A percentile compares a stretch with the other conserved stretches of the same genome.
Evolutionary conservation across 768 basidiomycete genomes (phyloP).

Genomic region (Cystobasidium tubakii): DNA sequence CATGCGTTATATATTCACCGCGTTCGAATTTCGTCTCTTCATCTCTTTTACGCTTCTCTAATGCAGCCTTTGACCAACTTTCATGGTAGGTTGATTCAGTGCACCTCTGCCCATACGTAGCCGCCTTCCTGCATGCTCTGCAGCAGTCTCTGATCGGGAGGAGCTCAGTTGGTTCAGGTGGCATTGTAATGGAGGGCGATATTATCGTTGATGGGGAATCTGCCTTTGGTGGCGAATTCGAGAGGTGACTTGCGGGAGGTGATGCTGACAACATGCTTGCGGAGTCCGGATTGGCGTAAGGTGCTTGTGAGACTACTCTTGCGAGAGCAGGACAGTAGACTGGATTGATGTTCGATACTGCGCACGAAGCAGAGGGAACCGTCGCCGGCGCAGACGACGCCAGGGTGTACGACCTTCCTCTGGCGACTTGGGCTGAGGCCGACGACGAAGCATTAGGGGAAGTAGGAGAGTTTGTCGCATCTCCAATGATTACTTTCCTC

Average conservation of each 20-base stretch:
- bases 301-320: neutral
- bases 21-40: constrained; percentile 1
- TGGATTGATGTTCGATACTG: neutral
- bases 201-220: constrained; percentile 3
- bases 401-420: neutral
- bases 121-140: neutral
- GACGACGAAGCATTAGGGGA: neutral
- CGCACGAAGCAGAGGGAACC: neutral
- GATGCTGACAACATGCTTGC: neutral
- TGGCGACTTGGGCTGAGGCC: neutral
- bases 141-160: neutral
- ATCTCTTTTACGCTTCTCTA: constrained; percentile 22
- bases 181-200: neutral
- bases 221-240: constrained; percentile 9
- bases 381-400: neutral
- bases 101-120: neutral
- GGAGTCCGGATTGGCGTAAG: neutral
- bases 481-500: neutral
- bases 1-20: constrained; percentile 4
- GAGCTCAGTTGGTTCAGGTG: neutral
- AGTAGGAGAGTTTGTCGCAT: neutral
- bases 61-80: constrained; percentile 9
- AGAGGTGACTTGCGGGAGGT: neutral
- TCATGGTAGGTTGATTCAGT: constrained; percentile 10
- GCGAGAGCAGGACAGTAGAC: constrained; percentile 31